Conservation (phyloP, 495 filamentous ascomycete species). For the Aspergillus baeticus region DNA sequence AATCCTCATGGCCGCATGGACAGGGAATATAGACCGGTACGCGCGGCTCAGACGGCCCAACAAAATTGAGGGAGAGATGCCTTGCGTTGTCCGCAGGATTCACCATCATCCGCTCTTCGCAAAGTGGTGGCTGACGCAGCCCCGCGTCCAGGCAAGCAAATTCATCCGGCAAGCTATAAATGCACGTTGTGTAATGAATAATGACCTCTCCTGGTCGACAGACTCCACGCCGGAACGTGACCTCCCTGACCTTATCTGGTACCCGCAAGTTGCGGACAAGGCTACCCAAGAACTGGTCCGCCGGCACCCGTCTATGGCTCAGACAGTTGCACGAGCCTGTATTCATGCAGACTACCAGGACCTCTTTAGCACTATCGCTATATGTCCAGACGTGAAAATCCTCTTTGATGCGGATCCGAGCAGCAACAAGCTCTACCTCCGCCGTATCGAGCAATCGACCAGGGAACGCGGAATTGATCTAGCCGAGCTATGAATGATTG, state of each 20-base stretch:
- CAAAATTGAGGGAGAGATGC: constrained; percentile 12
- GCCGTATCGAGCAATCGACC: too few relatives aligned
- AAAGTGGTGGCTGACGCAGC: constrained; percentile 20
- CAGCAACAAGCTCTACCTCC: too few relatives aligned
- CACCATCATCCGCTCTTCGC: constrained; percentile 26
- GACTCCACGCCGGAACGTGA: neutral
- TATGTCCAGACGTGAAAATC: too few relatives aligned
- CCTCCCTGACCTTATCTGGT: neutral
- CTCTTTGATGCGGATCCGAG: too few relatives aligned
- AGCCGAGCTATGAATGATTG: too few relatives aligned
- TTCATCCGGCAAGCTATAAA: neutral
- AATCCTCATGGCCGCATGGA: constrained; percentile 25
- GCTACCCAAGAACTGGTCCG: neutral
- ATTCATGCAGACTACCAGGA: neutral
- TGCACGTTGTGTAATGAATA: constrained; percentile 3
- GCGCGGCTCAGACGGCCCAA: constrained; percentile 16
- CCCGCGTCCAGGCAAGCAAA: neutral
- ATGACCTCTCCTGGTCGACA: neutral
- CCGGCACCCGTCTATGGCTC: neutral
- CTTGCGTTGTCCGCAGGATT: constrained; percentile 22
- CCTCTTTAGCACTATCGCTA: too few relatives aligned
- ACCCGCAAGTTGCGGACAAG: neutral
- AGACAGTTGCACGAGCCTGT: neutral
- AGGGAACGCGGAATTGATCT: too few relatives aligned
- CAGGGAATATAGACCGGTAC: constrained; percentile 26